Conservation (phyloP, 163 green algal genomes). For the Scenedesmus sp. region DNA sequence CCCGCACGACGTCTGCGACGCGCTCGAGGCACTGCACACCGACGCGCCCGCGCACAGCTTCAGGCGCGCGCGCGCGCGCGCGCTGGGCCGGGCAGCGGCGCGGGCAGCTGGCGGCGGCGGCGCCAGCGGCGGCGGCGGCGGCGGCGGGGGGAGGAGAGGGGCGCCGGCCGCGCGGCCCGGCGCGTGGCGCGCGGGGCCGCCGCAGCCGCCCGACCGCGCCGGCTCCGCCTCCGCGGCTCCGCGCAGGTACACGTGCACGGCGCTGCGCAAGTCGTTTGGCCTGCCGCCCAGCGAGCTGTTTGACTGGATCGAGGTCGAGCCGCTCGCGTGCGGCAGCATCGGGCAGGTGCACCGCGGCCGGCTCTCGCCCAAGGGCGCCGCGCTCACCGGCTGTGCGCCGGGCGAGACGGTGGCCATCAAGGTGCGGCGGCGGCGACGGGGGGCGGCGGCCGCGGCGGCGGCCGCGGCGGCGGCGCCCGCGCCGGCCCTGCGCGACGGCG, state of each 20-base stretch:
- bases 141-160: too few relatives aligned
- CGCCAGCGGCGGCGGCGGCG: too few relatives aligned
- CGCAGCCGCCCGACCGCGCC: too few relatives aligned
- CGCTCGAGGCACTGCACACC: conserved; percentile 77
- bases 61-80: conserved; percentile 13
- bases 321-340: conserved; percentile 91
- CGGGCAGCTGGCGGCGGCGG: too few relatives aligned
- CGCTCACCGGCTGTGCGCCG: conserved; percentile 56
- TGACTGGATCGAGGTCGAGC: conserved; percentile 78
- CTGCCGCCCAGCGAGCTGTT: conserved; percentile 81
- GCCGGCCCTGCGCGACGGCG: too few relatives aligned
- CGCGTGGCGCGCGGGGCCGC: too few relatives aligned
- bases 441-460: not conserved
- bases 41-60: conserved; percentile 57
- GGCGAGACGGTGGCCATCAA: conserved; percentile 75
- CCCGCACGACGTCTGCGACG: conserved; percentile 82
- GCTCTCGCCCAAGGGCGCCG: conserved; percentile 56
- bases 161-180: too few relatives aligned
- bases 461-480: not conserved
- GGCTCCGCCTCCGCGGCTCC: too few relatives aligned
- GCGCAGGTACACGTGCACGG: conserved; percentile 58
- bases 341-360: conserved; percentile 72
- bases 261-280: conserved; percentile 73
- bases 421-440: conserved; percentile 57
- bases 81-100: too few relatives aligned